Evolutionary conservation across 2,329 filamentous ascomycete species (phyloP).

Genomic region (Pseudogymnoascus sp.): DNA sequence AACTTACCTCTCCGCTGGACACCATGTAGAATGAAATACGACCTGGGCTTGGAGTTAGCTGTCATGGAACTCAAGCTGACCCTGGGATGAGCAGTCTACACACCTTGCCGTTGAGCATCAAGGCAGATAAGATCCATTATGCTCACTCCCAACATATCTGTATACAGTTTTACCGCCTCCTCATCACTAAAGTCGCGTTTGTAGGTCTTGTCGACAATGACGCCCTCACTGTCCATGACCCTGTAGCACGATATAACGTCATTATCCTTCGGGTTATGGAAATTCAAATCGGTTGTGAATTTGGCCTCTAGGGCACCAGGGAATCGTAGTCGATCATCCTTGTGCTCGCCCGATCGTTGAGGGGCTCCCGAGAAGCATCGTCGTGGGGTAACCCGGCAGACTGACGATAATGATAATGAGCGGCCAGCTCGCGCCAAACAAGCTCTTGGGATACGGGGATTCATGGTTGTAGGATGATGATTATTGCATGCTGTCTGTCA

Average conservation of each 20-base stretch:
- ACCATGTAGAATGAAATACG: conserved; percentile 78
- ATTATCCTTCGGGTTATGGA: conserved; percentile 64
- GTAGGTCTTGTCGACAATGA: conserved; percentile 67
- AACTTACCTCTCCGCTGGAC: conserved; percentile 17
- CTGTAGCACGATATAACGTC: conserved; percentile 84
- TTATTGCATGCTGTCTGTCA: conserved; percentile 6
- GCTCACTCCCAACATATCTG: conserved; percentile 57
- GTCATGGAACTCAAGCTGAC: conserved; percentile 27
- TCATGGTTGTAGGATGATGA: conserved; percentile 8
- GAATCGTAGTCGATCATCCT: conserved; percentile 44
- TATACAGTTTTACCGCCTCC: conserved; percentile 49
- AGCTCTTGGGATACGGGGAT: neutral
- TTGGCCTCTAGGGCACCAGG: conserved; percentile 93
- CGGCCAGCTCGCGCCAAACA: conserved; percentile 7
- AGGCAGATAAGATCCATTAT: conserved; percentile 99
- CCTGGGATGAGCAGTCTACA: conserved; percentile 58
- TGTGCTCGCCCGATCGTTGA: neutral
- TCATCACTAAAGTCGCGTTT: conserved; percentile 56
- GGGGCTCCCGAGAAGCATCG: conserved; percentile 3
- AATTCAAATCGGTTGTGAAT: conserved; percentile 74
- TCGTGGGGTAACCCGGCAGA: conserved; percentile 1
- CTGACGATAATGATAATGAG: conserved; percentile 7
- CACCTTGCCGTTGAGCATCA: conserved; percentile 76
- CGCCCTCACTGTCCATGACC: conserved; percentile 80
- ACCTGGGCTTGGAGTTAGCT: conserved; percentile 53